Base-by-base conservation (phyloP, 2,329 filamentous ascomycete genomes). In the Hirsutella minnesotensis region DNA sequence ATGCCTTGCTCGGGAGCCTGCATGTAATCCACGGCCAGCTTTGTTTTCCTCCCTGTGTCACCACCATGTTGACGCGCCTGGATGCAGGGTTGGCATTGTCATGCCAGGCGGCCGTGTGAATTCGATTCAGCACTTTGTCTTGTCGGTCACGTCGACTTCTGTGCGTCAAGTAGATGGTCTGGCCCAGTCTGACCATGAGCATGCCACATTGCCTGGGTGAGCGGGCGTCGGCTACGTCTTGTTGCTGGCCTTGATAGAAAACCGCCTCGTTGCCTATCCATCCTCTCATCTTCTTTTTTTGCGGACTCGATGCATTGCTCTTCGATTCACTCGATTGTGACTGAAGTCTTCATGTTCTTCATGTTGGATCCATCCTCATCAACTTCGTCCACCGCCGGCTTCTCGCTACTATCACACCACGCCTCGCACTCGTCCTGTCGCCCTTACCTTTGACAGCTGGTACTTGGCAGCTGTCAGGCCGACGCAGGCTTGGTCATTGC, bases 61-160 rank as follows among this genome's bases (percentile, higher is more conserved):
- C 39, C 24, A 12, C 39, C 24, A 12, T 20, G 22, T 37, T 12
- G 27, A 31, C 36, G 38, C 21, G 21, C 29, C 30, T 9, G 30
- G 37, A 27, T 35, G 42, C 41, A 43, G 36, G 41, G 36, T 38
- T 40, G 42, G 37, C 20, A 34, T 41, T 27, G 43, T 36, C 43
- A 21, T 21, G 42, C 30, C 38, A 38, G 21, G 40, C 33, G 22
- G 38, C 19, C 27, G 24, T 41, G 39, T 24, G 21, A 21, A 43
- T 33, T 18, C n/a, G 20, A 16, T 16, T 30, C 36, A n/a, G 31
- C 21, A 27, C 40, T 37, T 31, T 21, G 10, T 3, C 18, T 13
- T 30, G 15, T 22, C 21, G 33, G 18, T 9, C 9, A n/a, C 24
- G 4, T 19, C 15, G 31, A 29, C 12, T 16, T 35, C 7, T 16